Percentiles rank a stretch among this genome's conserved stretches.
phyloP scores from a whole-genome alignment of 2,329 filamentous ascomycete genomes.

The Claviceps sp. region DNA sequence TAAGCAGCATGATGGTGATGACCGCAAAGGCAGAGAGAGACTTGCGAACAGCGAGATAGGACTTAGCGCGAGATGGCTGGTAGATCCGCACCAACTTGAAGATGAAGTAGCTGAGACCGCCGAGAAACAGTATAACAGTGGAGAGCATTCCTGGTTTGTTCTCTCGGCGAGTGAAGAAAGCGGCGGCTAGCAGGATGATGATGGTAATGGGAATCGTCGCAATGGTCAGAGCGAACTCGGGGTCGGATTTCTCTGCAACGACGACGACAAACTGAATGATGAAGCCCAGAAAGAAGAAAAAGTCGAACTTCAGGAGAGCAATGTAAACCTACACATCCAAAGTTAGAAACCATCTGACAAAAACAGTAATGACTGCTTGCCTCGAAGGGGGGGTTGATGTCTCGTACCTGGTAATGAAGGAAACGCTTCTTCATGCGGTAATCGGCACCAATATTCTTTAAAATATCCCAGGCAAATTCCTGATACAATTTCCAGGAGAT shows the following conservation, averaged over 20 bases:
- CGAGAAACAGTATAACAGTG: conserved; percentile 77
- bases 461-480: conserved; percentile 98
- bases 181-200: conserved; percentile 70
- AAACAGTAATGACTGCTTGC: not conserved
- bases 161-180: conserved; percentile 74
- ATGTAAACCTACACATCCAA: conserved; percentile 68
- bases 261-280: conserved; percentile 96
- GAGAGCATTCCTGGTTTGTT: conserved; percentile 62
- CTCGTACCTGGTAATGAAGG: conserved; percentile 76
- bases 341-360: not conserved
- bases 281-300: conserved; percentile 99
- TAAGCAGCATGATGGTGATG: conserved; percentile 77
- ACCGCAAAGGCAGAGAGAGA: conserved; percentile 89
- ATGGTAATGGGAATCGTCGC: conserved; percentile 88
- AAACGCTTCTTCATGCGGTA: conserved; percentile 94
- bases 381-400: conserved; percentile 9
- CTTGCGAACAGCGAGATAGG: conserved; percentile 68
- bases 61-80: conserved; percentile 39
- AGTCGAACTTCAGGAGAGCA: conserved; percentile 94
- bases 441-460: conserved; percentile 97
- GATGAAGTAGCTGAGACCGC: conserved; percentile 84
- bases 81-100: conserved; percentile 99
- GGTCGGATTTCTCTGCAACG: conserved; percentile 52
- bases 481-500: conserved; percentile 93
- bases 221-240: conserved; percentile 77